phyloP scores from a whole-genome alignment of 2,329 filamentous ascomycete genomes.

The Teratosphaeria gauchensis region DNA sequence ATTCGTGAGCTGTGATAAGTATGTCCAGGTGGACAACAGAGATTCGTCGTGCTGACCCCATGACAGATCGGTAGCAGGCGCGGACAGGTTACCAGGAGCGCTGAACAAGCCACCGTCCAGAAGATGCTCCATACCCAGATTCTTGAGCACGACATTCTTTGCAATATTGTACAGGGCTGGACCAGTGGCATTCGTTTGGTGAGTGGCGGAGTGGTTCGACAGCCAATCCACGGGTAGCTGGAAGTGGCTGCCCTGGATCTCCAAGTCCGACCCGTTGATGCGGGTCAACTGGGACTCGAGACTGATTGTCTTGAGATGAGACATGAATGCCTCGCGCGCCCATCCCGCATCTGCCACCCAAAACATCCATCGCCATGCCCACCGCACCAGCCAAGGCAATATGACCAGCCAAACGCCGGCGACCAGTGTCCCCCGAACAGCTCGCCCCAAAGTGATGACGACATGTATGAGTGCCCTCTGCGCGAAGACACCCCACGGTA shows the following conservation, averaged over 20 bases:
- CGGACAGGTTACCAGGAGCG: neutral
- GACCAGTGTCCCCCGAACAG: constrained; percentile 61
- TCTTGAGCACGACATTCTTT: constrained; percentile 1
- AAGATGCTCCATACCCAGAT: neutral
- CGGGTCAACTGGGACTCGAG: neutral
- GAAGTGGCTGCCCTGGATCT: neutral
- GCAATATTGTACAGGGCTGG: neutral
- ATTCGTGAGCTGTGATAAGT: constrained; percentile 56
- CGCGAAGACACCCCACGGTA: constrained; percentile 73
- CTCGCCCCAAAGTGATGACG: constrained; percentile 28
- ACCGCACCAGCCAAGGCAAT: constrained; percentile 83
- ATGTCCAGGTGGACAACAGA: constrained; percentile 21
- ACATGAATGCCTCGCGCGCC: constrained; percentile 34
- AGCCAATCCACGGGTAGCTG: neutral
- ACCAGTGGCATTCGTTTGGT: neutral
- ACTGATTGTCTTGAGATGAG: constrained; percentile 7
- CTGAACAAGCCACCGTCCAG: neutral
- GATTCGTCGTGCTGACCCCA: constrained; percentile 16
- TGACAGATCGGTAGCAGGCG: neutral
- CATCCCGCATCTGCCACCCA: constrained; percentile 80
- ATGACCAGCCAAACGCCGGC: constrained; percentile 78
- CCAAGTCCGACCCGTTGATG: constrained; percentile 2
- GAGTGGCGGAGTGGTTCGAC: neutral
- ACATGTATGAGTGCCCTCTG: constrained; percentile 68
- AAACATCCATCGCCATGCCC: constrained; percentile 87